Evolutionary conservation across 495 filamentous ascomycete species (phyloP), one percentile per base, ranked within the genome.

Genomic region (Massariosphaeria phaeospora): DNA sequence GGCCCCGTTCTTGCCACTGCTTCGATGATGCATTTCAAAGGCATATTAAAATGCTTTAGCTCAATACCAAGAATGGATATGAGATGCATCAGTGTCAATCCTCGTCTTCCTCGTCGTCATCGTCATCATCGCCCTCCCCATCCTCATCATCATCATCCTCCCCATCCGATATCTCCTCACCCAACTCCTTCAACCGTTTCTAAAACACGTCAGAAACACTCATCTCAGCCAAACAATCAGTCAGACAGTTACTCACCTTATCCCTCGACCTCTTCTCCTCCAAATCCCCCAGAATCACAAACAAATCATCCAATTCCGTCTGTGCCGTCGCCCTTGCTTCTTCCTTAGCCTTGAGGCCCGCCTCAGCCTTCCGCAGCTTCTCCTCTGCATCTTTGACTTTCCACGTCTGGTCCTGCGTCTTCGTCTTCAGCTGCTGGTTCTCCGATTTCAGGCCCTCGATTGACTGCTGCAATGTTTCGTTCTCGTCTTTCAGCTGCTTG

Each of bases 281-380:
- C 15, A 72, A 53, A 48, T 73, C 70, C 3, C 57, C 63, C 44
- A 72, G 62, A 8, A 70, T 58, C 7, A 73, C 61, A 52, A 73
- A 66, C 57, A 73, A 59, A 43, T 70, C 67, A 57, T 73, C 70
- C 41, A 72, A 38, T 52, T 73, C 69, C 26, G 66, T 67, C 59
- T 69, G 63, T 12, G 61, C 68, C 20, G 52, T 48, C 43, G 61
- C 55, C 55, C 61, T 65, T 34, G 55, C 60, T 36, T 66, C 63
- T 50, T 63, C 59, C 56, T 64, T 66, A 31, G 63, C 66, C 46
- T 62, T 54, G 3, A 61, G 34, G 24, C 51, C 35, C 26, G 44
- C 33, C 29, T 68, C 60, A 18, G 61, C 48, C 50, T 64, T 61
- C 11, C 45, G 48, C 36, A 62, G 47, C 57, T 63, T 66, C 47